Conservation (phyloP, 176 grass and related monocot genomes). For the Triticum urartu region DNA sequence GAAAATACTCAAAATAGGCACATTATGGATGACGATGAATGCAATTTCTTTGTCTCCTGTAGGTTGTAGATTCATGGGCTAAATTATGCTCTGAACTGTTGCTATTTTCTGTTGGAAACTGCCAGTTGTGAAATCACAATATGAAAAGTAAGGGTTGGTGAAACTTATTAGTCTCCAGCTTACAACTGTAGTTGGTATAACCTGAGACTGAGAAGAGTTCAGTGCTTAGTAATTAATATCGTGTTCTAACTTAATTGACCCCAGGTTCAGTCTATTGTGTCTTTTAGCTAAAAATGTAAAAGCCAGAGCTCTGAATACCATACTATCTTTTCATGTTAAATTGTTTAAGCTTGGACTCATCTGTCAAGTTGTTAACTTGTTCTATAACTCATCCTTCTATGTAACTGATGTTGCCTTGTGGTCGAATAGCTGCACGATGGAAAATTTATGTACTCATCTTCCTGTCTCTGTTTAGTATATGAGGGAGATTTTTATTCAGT, state of each 20-base stretch:
- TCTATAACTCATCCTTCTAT: neutral
- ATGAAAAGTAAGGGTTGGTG: neutral
- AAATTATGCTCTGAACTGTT: neutral
- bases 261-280: neutral
- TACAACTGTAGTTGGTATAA: neutral
- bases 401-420: neutral
- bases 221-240: neutral
- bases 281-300: neutral
- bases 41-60: neutral
- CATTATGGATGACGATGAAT: neutral
- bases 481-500: constrained; percentile 24
- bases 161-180: neutral
- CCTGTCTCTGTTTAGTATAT: constrained; percentile 5
- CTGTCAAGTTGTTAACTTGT: neutral
- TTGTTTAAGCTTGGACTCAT: neutral
- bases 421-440: neutral
- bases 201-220: neutral
- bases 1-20: neutral
- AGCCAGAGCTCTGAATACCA: neutral
- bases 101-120: neutral
- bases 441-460: neutral
- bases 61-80: neutral
- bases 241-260: neutral
- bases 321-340: neutral
- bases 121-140: neutral